phyloP scores from a whole-genome alignment of 2,329 filamentous ascomycete species.

The Aspergillus sp. region DNA sequence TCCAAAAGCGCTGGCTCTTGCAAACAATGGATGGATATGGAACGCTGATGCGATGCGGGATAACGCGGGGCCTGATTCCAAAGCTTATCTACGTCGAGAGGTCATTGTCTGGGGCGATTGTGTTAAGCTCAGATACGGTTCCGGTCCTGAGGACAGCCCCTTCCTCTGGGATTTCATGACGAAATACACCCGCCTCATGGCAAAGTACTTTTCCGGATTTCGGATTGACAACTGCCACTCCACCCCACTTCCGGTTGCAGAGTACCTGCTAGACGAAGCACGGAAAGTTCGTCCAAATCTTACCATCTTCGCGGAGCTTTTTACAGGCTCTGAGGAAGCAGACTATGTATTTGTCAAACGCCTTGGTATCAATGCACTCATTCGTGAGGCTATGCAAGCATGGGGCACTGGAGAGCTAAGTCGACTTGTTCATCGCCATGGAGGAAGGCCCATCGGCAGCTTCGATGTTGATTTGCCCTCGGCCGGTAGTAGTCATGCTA shows the following conservation, averaged over 20 bases:
- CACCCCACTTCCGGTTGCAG: conserved; percentile 87
- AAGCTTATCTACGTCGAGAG: conserved; percentile 90
- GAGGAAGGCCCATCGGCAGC: conserved; percentile 89
- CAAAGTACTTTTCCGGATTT: conserved; percentile 91
- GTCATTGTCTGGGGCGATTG: conserved; percentile 99
- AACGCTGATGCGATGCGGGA: conserved; percentile 90
- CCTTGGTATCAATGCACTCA: conserved; percentile 83
- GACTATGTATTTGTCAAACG: conserved; percentile 95
- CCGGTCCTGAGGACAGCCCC: conserved; percentile 74
- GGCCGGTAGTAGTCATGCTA: conserved; percentile 49
- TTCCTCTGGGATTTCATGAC: conserved; percentile 97
- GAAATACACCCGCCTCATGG: conserved; percentile 83
- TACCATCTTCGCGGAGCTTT: conserved; percentile 90
- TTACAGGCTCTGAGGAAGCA: conserved; percentile 91
- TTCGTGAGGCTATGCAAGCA: conserved; percentile 96
- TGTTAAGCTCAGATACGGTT: conserved; percentile 90
- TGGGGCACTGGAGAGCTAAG: conserved; percentile 94
- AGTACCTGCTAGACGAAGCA: conserved; percentile 93
- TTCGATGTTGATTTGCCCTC: conserved; percentile 90
- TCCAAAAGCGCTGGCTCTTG: conserved; percentile 71
- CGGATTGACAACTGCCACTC: conserved; percentile 98
- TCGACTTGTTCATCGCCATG: conserved; percentile 86
- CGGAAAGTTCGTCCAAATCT: conserved; percentile 79
- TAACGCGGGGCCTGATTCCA: conserved; percentile 83
- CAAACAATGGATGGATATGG: conserved; percentile 99